Evolutionary conservation across 345 rosid species (phyloP).

Genomic region (Ceriops zippeliana): DNA sequence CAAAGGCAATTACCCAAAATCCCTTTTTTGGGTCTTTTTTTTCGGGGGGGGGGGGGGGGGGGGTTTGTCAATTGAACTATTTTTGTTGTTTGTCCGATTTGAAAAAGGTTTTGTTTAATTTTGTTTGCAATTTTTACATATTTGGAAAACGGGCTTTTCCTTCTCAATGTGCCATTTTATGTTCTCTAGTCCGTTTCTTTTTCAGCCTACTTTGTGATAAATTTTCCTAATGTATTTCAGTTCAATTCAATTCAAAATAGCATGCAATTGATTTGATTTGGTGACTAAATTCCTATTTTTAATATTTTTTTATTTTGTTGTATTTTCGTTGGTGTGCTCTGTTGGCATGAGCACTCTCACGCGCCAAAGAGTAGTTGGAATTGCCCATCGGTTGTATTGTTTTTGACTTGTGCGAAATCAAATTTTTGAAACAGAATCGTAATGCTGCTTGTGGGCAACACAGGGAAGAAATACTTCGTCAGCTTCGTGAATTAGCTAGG

Average conservation of each 20-base stretch:
- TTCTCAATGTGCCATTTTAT: too few relatives aligned
- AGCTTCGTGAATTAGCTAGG: slow-evolving; percentile 57
- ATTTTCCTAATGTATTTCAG: too few relatives aligned
- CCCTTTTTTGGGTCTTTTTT: not conserved
- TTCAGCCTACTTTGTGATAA: too few relatives aligned
- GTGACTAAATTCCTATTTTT: not conserved
- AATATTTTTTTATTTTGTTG: not conserved
- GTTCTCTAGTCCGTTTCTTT: too few relatives aligned
- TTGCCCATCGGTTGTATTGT: slow-evolving; percentile 14
- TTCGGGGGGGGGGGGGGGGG: not conserved
- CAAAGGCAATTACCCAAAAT: slow-evolving; percentile 43
- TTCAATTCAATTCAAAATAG: too few relatives aligned
- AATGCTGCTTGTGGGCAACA: slow-evolving; percentile 72
- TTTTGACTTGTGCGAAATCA: slow-evolving; percentile 26
- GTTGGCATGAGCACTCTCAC: not conserved
- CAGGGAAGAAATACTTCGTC: slow-evolving; percentile 64
- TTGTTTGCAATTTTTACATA: too few relatives aligned
- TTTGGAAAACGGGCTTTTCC: too few relatives aligned
- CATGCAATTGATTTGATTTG: too few relatives aligned
- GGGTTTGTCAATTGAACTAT: not conserved
- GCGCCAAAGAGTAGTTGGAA: not conserved
- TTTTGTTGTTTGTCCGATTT: too few relatives aligned
- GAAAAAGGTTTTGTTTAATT: too few relatives aligned
- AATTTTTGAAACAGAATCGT: slow-evolving; percentile 57
- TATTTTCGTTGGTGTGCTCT: not conserved